Conservation (phyloP, 768 basidiomycete species). For the Suillus americanus region DNA sequence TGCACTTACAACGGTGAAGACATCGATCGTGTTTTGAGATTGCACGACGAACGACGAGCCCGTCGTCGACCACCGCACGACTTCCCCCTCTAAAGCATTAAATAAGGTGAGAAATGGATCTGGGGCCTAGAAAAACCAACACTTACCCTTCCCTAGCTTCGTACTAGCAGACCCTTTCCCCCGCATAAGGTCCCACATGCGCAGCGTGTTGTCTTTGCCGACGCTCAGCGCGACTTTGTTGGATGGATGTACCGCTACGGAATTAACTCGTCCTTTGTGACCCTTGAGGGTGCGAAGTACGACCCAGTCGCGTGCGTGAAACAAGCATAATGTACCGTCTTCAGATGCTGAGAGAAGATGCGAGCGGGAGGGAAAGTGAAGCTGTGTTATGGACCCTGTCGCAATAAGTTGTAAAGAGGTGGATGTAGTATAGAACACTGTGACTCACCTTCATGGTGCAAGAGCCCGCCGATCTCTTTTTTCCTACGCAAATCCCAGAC, state of each 20-base stretch:
- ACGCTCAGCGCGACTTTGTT: conserved; percentile 91
- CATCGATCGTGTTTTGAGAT: conserved; percentile 68
- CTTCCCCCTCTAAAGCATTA: conserved; percentile 71
- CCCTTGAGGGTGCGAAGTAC: conserved; percentile 87
- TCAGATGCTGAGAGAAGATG: conserved; percentile 91
- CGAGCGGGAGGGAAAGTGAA: conserved; percentile 83
- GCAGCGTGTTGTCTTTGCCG: conserved; percentile 82
- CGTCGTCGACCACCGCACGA: conserved; percentile 83
- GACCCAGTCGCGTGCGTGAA: conserved; percentile 92
- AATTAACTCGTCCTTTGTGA: conserved; percentile 91
- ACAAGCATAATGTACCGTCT: conserved; percentile 88
- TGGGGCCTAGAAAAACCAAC: too few species aligned
- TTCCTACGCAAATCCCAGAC: conserved; percentile 91
- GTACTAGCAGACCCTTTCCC: conserved; percentile 88
- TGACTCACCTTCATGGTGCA: conserved; percentile 86
- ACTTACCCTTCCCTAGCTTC: conserved; percentile 82
- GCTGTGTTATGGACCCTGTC: conserved; percentile 87
- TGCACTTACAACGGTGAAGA: conserved; percentile 72
- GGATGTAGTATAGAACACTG: not conserved
- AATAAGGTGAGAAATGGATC: conserved; percentile 1
- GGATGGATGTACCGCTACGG: conserved; percentile 87
- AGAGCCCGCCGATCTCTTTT: conserved; percentile 93
- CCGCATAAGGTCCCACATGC: conserved; percentile 99
- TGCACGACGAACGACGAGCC: conserved; percentile 84
- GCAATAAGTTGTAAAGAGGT: not conserved